Percentiles rank a stretch among this genome's conserved stretches.
Evolutionary conservation across 495 filamentous ascomycete species (phyloP).

Genomic region (Choiromyces venosus): DNA sequence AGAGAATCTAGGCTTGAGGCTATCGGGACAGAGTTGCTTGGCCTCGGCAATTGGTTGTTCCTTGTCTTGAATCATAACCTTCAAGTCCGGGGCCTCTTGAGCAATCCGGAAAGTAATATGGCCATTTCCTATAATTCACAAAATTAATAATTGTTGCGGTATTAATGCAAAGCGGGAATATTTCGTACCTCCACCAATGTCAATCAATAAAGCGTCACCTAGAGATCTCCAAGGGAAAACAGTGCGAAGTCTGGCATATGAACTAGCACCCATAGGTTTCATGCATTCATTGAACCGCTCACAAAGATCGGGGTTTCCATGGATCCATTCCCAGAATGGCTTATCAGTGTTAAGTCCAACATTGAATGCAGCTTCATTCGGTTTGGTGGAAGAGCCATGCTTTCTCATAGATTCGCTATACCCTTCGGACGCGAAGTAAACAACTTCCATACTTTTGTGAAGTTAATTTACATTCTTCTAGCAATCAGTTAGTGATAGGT

Average conservation of each 20-base stretch:
- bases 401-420: conserved; percentile 21
- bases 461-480: background rate
- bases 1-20: conserved; percentile 43
- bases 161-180: background rate
- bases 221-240: conserved; percentile 24
- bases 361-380: conserved; percentile 21
- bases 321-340: conserved; percentile 9
- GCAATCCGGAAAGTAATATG: conserved; percentile 20
- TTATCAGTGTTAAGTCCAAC: conserved; percentile 14
- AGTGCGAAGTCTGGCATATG: conserved; percentile 9
- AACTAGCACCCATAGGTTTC: conserved; percentile 10
- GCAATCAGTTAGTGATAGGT: background rate
- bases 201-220: conserved; percentile 16
- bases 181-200: conserved; percentile 19
- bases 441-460: background rate
- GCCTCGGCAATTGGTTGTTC: conserved; percentile 37
- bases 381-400: conserved; percentile 5
- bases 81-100: conserved; percentile 16
- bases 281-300: conserved; percentile 17
- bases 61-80: conserved; percentile 45
- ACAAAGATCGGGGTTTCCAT: conserved; percentile 5
- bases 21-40: conserved; percentile 35
- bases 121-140: conserved; percentile 16
- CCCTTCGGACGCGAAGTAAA: background rate
- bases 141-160: background rate